Conservation (phyloP, 805 yeast genomes). For the Ogataea minuta region DNA sequence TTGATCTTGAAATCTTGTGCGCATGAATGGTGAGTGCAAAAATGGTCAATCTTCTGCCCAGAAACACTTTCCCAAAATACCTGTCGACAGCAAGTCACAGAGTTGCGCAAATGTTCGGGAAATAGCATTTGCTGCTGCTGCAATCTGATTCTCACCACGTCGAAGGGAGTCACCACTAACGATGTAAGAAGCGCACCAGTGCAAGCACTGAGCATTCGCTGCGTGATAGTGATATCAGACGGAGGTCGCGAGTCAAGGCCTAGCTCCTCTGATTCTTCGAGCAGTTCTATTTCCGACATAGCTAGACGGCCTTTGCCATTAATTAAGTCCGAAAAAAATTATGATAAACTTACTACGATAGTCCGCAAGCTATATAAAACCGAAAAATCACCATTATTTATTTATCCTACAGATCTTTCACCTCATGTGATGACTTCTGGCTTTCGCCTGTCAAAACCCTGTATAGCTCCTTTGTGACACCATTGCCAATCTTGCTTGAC, state of each 20-base stretch:
- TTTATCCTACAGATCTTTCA: slow-evolving; percentile 19
- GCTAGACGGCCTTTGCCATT: neutral
- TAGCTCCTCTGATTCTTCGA: slow-evolving; percentile 5
- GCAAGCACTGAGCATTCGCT: slow-evolving; percentile 77
- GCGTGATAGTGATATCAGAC: slow-evolving; percentile 46
- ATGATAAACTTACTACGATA: too few relatives aligned
- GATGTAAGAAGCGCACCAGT: slow-evolving; percentile 74
- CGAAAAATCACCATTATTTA: neutral
- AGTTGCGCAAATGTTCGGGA: slow-evolving; percentile 33
- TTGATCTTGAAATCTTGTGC: slow-evolving; percentile 42
- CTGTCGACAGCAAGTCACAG: slow-evolving; percentile 36
- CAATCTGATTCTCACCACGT: slow-evolving; percentile 71
- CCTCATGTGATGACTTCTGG: slow-evolving; percentile 4
- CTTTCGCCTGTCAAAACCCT: slow-evolving; percentile 25
- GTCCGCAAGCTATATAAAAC: too few relatives aligned
- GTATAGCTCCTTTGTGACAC: slow-evolving; percentile 30
- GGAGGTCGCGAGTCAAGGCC: neutral
- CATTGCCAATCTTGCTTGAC: slow-evolving; percentile 43
- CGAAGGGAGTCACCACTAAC: slow-evolving; percentile 74
- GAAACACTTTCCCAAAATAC: slow-evolving; percentile 35
- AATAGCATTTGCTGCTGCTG: slow-evolving; percentile 71
- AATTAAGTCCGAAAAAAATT: slow-evolving; percentile 10
- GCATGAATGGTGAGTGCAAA: slow-evolving; percentile 41
- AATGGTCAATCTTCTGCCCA: slow-evolving; percentile 25
- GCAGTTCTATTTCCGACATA: slow-evolving; percentile 10